phyloP scores from a whole-genome alignment of 2,329 filamentous ascomycete species.

The Zymoseptoria passerinii region DNA sequence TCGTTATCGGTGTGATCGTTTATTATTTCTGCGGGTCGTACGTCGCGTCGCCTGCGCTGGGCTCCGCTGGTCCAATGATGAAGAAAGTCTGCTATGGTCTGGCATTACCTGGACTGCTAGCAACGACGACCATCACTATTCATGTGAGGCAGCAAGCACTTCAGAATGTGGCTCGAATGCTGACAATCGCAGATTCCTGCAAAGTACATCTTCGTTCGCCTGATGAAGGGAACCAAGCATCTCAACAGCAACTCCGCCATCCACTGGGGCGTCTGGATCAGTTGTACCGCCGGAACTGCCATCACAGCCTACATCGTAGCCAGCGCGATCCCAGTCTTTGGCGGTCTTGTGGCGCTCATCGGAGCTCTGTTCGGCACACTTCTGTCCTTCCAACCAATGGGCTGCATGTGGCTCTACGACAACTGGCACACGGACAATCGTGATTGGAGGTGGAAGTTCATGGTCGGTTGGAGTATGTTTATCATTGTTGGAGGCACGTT shows the following conservation, averaged over 20 bases:
- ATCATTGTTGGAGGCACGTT: conserved; percentile 35
- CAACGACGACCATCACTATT: conserved; percentile 13
- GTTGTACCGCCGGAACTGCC: conserved; percentile 12
- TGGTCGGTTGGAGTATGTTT: conserved; percentile 21
- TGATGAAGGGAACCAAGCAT: conserved; percentile 17
- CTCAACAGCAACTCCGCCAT: conserved; percentile 11
- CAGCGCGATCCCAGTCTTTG: conserved; percentile 22
- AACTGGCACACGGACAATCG: conserved; percentile 29
- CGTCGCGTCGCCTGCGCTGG: conserved; percentile 42
- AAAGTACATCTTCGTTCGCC: conserved; percentile 20
- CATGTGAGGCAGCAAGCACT: conserved; percentile 11
- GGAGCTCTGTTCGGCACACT: conserved; percentile 21
- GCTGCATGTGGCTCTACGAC: conserved; percentile 39
- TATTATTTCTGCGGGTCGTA: conserved; percentile 42
- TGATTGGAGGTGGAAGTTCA: conserved; percentile 12
- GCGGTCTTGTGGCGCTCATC: conserved; percentile 19
- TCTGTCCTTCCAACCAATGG: conserved; percentile 27
- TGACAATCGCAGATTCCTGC: conserved; percentile 9
- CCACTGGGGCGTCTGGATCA: conserved; percentile 14
- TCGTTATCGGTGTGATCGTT: conserved; percentile 35
- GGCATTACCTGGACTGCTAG: conserved; percentile 17
- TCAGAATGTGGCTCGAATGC: too few relatives aligned
- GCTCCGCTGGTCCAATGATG: conserved; percentile 35
- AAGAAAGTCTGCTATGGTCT: conserved; percentile 42
- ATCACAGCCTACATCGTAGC: conserved; percentile 22